phyloP scores from a whole-genome alignment of 495 filamentous ascomycete genomes.

The Penicillium simplicissimum region DNA sequence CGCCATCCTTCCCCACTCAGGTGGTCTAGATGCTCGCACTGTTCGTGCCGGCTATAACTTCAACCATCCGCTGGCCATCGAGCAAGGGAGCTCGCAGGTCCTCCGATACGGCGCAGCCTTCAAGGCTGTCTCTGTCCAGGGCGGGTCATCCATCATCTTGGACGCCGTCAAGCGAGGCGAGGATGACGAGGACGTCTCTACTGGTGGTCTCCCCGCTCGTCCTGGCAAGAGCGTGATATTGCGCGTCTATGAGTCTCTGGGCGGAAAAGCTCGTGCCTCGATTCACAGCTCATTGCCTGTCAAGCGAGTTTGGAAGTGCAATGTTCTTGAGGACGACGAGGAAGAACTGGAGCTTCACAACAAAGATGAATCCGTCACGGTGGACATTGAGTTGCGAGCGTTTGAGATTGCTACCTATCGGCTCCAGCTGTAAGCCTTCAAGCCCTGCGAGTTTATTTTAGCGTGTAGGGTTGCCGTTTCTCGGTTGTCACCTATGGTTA shows the following conservation, averaged over 20 bases:
- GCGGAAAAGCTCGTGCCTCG: slow-evolving; percentile 69
- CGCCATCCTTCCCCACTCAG: slow-evolving; percentile 84
- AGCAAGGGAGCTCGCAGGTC: slow-evolving; percentile 22
- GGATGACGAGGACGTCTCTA: slow-evolving; percentile 86
- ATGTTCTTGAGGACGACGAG: slow-evolving; percentile 65
- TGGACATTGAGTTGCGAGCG: slow-evolving; percentile 69
- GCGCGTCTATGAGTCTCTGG: slow-evolving; percentile 88
- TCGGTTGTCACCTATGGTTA: not conserved
- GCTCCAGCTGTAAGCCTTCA: slow-evolving; percentile 59
- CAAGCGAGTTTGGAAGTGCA: slow-evolving; percentile 76
- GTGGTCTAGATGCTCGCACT: slow-evolving; percentile 66
- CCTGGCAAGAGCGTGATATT: slow-evolving; percentile 78
- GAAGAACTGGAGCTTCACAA: slow-evolving; percentile 46
- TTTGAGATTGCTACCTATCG: slow-evolving; percentile 91
- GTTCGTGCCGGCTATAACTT: slow-evolving; percentile 86
- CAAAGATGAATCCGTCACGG: slow-evolving; percentile 43
- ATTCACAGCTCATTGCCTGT: slow-evolving; percentile 68
- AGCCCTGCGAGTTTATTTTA: not conserved
- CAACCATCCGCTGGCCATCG: slow-evolving; percentile 75
- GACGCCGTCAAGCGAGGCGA: slow-evolving; percentile 91
- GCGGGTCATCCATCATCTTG: slow-evolving; percentile 65
- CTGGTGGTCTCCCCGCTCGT: slow-evolving; percentile 65
- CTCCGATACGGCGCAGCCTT: slow-evolving; percentile 32
- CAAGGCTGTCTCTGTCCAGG: slow-evolving; percentile 55
- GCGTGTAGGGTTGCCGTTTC: not conserved